Conservation (phyloP, 176 grass and related monocot species). For the Triticum turgidum region DNA sequence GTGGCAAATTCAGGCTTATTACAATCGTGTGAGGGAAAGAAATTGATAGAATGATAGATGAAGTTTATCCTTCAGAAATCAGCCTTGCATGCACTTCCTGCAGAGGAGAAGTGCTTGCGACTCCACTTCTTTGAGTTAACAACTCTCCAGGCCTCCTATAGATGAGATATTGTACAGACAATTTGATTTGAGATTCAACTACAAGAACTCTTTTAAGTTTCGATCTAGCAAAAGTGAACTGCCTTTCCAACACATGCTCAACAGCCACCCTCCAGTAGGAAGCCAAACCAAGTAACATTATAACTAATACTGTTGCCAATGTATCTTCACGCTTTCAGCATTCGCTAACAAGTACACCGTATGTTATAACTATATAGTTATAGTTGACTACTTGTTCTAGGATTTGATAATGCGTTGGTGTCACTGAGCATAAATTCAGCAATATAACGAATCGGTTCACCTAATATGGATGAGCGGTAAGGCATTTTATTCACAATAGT, state of each 20-base stretch:
- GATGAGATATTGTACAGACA: background rate
- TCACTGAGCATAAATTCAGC: background rate
- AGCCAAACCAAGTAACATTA: background rate
- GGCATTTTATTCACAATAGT: background rate
- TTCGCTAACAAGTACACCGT: background rate
- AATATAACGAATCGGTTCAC: background rate
- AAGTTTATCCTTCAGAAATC: constrained; percentile 7
- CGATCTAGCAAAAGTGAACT: background rate
- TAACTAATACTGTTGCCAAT: background rate
- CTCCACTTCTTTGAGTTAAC: too few species aligned
- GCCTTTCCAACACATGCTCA: background rate
- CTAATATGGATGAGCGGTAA: background rate
- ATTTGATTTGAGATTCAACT: background rate
- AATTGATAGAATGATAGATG: background rate
- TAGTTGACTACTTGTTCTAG: background rate
- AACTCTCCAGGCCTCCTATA: background rate
- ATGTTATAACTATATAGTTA: background rate
- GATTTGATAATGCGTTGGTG: background rate
- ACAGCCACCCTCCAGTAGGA: background rate
- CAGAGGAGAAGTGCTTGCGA: background rate
- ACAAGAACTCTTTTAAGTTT: background rate
- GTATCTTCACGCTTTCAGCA: background rate
- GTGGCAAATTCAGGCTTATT: background rate
- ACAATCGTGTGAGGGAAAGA: background rate
- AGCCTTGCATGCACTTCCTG: background rate